A percentile compares a stretch with the other conserved stretches of the same genome.
phyloP scores from a whole-genome alignment of 23 red algal genomes.

The Gracilaria domingensis region DNA sequence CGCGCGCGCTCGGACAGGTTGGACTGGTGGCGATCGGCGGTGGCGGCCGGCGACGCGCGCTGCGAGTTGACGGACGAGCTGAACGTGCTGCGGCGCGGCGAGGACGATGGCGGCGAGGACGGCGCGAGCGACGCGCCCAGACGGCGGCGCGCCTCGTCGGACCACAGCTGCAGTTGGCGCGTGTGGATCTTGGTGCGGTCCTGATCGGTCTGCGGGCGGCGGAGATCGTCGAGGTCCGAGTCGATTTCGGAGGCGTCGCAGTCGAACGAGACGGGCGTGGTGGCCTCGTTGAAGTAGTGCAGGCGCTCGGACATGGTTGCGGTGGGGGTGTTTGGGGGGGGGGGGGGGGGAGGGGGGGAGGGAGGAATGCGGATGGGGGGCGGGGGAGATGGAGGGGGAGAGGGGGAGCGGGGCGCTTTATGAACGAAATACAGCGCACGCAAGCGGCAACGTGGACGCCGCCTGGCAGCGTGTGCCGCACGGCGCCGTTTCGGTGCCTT shows the following conservation, averaged over 20 bases:
- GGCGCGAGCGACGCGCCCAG: background rate
- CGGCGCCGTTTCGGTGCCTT: no score
- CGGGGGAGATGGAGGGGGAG: background rate
- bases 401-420: no score
- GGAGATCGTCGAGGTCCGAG: conserved; percentile 64
- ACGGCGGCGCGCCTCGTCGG: conserved; percentile 72
- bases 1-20: conserved; percentile 63
- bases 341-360: background rate
- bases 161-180: conserved; percentile 68
- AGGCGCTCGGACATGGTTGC: conserved; percentile 58
- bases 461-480: no score
- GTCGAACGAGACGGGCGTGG: conserved; percentile 62
- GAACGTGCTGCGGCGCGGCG: background rate
- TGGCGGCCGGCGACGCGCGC: background rate
- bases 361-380: background rate
- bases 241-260: conserved; percentile 68
- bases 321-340: background rate
- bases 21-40: conserved; percentile 29
- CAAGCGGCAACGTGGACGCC: no score
- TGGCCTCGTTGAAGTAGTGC: conserved; percentile 68
- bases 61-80: background rate
- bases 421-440: no score
- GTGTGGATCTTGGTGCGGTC: conserved; percentile 62
- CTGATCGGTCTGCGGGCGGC: conserved; percentile 25
- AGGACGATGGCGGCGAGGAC: background rate